Conservation (phyloP, 805 yeast species). For the Diddensiella santjacobensis region DNA sequence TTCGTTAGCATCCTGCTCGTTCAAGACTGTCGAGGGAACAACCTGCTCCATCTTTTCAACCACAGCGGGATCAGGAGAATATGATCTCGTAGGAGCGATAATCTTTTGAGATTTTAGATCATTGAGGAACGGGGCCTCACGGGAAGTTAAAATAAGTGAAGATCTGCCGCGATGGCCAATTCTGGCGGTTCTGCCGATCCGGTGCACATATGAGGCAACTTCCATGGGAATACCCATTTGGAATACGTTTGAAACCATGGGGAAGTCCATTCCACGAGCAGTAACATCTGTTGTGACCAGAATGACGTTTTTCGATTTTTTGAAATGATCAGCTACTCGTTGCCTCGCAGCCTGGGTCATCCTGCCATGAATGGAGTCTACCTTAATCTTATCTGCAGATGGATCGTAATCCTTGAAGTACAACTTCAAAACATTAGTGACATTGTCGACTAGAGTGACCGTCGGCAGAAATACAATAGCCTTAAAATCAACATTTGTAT, state of each 20-base stretch:
- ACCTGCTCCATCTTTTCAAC: constrained; percentile 12
- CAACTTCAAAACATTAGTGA: constrained; percentile 41
- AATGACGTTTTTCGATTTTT: constrained; percentile 47
- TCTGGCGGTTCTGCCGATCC: constrained; percentile 95
- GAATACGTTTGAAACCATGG: constrained; percentile 76
- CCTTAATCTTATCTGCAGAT: constrained; percentile 1
- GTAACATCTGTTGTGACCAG: constrained; percentile 88
- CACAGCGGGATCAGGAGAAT: constrained; percentile 21
- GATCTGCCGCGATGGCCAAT: constrained; percentile 81
- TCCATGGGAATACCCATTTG: constrained; percentile 78
- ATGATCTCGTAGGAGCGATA: constrained; percentile 19
- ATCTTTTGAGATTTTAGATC: constrained; percentile 47
- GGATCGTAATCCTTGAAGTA: constrained; percentile 10
- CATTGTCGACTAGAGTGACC: constrained; percentile 60
- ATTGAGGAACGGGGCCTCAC: constrained; percentile 54
- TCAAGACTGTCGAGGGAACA: constrained; percentile 17
- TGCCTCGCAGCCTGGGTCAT: constrained; percentile 68
- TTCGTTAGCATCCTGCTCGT: constrained; percentile 24
- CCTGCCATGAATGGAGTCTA: constrained; percentile 60
- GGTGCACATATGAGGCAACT: constrained; percentile 78
- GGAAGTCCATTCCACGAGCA: constrained; percentile 96
- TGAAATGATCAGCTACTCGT: constrained; percentile 51
- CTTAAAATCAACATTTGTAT: constrained; percentile 47
- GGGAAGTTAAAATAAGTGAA: constrained; percentile 50
- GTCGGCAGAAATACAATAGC: constrained; percentile 83